These are phyloP conservation scores for Fusarium pininemorale DNA, from an alignment of 2,329 filamentous ascomycete species.

Conservation along the genomic window DNA sequence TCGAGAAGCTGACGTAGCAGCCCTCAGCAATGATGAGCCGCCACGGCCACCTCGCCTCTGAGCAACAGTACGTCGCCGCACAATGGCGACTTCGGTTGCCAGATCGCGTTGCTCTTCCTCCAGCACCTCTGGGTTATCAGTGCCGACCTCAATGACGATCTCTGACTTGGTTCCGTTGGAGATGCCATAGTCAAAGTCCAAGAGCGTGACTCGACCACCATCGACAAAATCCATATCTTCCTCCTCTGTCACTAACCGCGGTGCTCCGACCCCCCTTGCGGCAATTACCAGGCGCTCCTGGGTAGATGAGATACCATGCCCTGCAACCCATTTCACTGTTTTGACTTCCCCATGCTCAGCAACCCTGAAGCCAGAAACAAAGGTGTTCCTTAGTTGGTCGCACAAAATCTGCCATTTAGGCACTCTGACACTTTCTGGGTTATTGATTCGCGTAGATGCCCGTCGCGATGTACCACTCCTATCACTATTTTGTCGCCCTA, in stretches of 20 bases:
- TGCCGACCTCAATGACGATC: slow-evolving; percentile 78
- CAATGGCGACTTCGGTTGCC: slow-evolving; percentile 81
- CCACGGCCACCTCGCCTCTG: slow-evolving; percentile 63
- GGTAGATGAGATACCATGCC: slow-evolving; percentile 57
- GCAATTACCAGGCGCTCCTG: slow-evolving; percentile 73
- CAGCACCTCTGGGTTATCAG: slow-evolving; percentile 72
- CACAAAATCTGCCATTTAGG: slow-evolving; percentile 76
- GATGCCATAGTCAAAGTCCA: slow-evolving; percentile 76
- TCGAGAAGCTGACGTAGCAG: slow-evolving; percentile 55
- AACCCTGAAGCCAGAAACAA: slow-evolving; percentile 74
- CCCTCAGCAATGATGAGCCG: slow-evolving; percentile 55
- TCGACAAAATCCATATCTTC: slow-evolving; percentile 81
- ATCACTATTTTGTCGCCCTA: slow-evolving; percentile 46
- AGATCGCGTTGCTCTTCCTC: slow-evolving; percentile 79
- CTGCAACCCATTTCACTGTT: slow-evolving; percentile 76
- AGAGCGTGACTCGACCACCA: slow-evolving; percentile 75
- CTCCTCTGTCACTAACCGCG: slow-evolving; percentile 69
- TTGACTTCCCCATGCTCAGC: slow-evolving; percentile 72
- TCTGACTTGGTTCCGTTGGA: slow-evolving; percentile 65
- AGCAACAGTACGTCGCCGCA: slow-evolving; percentile 76
- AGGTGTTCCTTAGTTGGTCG: slow-evolving; percentile 74
- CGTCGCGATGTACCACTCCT: slow-evolving; percentile 45
- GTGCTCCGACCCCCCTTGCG: slow-evolving; percentile 72
- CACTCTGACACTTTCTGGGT: slow-evolving; percentile 50
- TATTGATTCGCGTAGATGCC: slow-evolving; percentile 44